Evolutionary conservation across 305 asterid species (phyloP).

Genomic region (Fraxinus baroniana): DNA sequence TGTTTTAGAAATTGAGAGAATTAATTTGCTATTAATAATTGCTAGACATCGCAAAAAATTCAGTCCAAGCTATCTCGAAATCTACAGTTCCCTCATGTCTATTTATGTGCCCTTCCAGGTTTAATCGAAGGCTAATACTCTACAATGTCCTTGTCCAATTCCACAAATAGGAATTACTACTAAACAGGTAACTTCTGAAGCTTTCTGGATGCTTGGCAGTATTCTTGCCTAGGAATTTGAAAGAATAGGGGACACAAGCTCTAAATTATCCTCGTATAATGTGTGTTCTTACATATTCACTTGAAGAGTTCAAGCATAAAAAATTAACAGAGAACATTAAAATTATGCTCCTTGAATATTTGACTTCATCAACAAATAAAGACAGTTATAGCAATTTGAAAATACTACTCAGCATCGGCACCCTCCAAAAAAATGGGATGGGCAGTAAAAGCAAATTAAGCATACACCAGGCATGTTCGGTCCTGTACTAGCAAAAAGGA

Average conservation of each 20-base stretch:
- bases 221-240: neutral
- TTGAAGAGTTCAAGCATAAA: neutral
- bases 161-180: neutral
- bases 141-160: neutral
- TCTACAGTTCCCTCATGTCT: neutral
- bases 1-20: neutral
- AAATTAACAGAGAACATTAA: neutral
- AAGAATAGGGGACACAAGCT: neutral
- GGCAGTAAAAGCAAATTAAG: neutral
- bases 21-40: neutral
- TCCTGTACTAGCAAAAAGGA: neutral
- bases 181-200: neutral
- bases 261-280: neutral
- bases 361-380: constrained; percentile 13
- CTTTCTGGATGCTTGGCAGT: neutral
- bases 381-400: neutral
- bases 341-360: neutral
- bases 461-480: neutral
- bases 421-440: neutral
- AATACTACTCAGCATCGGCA: constrained; percentile 3
- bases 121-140: neutral
- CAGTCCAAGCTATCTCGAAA: neutral
- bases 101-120: neutral
- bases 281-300: neutral
- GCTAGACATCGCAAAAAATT: neutral